Evolutionary conservation across 192 early-diverging fungal genomes (phyloP).

Genomic region (Coemansia sp.): DNA sequence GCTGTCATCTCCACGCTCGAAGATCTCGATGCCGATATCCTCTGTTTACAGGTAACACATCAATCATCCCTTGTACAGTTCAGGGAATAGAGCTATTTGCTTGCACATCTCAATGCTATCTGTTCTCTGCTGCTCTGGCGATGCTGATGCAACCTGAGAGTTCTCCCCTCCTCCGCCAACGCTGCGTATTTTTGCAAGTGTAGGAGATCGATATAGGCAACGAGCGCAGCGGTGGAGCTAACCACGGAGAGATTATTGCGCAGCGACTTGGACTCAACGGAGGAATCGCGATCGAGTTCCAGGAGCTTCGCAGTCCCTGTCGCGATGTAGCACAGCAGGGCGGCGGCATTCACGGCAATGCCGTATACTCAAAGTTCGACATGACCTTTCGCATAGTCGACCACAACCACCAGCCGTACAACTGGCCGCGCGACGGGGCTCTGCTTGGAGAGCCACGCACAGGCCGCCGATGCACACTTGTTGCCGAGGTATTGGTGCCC

Average conservation of each 20-base stretch:
- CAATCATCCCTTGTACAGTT: background rate
- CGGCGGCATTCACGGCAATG: slow-evolving; percentile 79
- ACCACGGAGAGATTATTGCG: slow-evolving; percentile 67
- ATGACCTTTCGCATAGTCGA: slow-evolving; percentile 62
- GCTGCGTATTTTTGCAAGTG: too few relatives aligned
- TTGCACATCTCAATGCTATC: too few relatives aligned
- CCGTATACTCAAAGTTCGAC: slow-evolving; percentile 66
- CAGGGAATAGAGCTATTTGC: too few relatives aligned
- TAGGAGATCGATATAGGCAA: slow-evolving; percentile 75
- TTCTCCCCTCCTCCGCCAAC: too few relatives aligned
- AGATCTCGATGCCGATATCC: slow-evolving; percentile 67
- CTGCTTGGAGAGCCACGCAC: slow-evolving; percentile 65
- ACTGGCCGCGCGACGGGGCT: slow-evolving; percentile 68
- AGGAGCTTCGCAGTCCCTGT: slow-evolving; percentile 64
- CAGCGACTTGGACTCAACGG: slow-evolving; percentile 60
- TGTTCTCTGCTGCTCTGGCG: too few relatives aligned
- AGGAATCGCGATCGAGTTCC: slow-evolving; percentile 72
- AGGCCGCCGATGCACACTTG: slow-evolving; percentile 62
- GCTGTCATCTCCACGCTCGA: slow-evolving; percentile 58
- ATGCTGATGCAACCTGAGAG: background rate
- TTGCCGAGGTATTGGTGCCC: slow-evolving; percentile 57
- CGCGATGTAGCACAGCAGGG: slow-evolving; percentile 63
- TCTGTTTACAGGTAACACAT: slow-evolving; percentile 59
- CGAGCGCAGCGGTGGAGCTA: slow-evolving; percentile 59
- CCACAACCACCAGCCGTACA: slow-evolving; percentile 67